Evolutionary conservation across 331 rosid genomes (phyloP).

Genomic region (Quercus lobata): DNA sequence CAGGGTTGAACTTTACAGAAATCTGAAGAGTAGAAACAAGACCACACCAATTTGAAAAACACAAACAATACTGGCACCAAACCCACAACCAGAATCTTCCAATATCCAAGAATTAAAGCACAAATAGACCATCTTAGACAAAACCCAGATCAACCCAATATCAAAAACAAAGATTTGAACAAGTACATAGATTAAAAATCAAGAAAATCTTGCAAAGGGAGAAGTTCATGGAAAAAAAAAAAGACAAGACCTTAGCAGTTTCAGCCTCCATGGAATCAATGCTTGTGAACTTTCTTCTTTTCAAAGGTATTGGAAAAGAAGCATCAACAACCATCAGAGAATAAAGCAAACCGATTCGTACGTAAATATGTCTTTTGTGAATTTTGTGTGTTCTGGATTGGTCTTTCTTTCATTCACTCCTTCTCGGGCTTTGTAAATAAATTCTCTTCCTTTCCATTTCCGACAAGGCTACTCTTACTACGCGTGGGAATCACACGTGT

Average conservation of each 20-base stretch:
- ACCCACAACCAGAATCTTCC: conserved; percentile 1
- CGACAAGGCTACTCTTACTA: background rate
- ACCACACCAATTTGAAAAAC: background rate
- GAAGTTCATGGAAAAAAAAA: background rate
- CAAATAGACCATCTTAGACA: background rate
- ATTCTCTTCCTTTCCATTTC: background rate
- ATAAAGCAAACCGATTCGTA: background rate
- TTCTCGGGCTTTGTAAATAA: background rate
- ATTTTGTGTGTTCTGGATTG: background rate
- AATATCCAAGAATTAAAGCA: conserved; percentile 4
- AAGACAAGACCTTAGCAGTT: conserved; percentile 45
- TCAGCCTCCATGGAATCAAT: conserved; percentile 47
- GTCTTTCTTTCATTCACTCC: background rate
- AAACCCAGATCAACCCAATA: conserved; percentile 33
- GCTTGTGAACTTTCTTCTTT: conserved; percentile 53
- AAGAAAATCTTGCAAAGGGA: background rate
- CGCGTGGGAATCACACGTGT: background rate
- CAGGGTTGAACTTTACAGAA: background rate
- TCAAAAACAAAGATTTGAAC: background rate
- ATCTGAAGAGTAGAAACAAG: background rate
- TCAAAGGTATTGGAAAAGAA: conserved; percentile 31
- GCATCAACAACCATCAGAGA: conserved; percentile 49
- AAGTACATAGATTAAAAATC: background rate
- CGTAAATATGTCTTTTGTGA: background rate
- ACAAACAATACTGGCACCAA: background rate